phyloP scores from a whole-genome alignment of 106 monocot species.

The Cymbidium sinense region DNA sequence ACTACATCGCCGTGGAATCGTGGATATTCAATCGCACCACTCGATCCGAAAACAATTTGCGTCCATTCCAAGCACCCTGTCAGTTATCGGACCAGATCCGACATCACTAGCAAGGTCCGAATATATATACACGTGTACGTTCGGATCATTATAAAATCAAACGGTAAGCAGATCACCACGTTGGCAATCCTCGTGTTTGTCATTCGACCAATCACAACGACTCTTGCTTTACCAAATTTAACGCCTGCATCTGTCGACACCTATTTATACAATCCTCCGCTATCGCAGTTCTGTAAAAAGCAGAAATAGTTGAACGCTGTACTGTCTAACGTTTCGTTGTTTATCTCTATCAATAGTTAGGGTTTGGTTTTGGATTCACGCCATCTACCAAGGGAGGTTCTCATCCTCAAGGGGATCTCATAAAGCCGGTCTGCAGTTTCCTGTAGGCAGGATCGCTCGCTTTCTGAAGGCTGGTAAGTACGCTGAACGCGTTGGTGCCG shows the following conservation, averaged over 20 bases:
- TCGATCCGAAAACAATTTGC: no score
- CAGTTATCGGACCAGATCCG: no score
- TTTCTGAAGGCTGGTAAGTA: conserved; percentile 67
- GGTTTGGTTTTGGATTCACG: not conserved
- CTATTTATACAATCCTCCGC: not conserved
- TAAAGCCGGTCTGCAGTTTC: conserved; percentile 68
- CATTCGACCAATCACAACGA: not conserved
- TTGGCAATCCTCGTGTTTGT: not conserved
- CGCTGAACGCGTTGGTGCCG: conserved; percentile 47
- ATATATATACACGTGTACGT: conserved; percentile 2
- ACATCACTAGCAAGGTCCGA: no score
- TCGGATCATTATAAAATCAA: not conserved
- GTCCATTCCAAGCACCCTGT: no score
- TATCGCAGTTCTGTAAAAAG: not conserved
- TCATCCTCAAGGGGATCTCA: no score
- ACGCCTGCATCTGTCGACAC: not conserved
- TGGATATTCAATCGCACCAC: no score
- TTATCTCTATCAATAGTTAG: not conserved
- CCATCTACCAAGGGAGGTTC: conserved; percentile 33
- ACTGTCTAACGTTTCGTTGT: not conserved
- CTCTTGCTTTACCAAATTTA: not conserved
- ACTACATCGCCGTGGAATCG: no score
- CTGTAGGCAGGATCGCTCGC: conserved; percentile 55
- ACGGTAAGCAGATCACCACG: not conserved
- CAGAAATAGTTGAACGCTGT: not conserved